Evolutionary conservation across 805 yeast genomes (phyloP).

Genomic region (Nakazawaea populi): DNA sequence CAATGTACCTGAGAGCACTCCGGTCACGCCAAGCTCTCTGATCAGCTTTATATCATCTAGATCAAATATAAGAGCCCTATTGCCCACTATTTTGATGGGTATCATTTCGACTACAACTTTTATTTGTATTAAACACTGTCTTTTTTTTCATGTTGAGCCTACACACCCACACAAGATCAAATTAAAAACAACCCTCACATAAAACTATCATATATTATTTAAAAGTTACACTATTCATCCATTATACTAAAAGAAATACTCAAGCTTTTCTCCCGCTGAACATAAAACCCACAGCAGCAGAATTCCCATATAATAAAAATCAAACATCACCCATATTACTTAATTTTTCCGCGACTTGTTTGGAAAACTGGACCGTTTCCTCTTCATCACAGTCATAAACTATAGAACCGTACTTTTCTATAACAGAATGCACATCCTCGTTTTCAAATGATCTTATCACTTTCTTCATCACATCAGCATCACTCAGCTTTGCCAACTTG

Average conservation of each 20-base stretch:
- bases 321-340: background rate
- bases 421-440: background rate
- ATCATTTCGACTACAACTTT: constrained; percentile 8
- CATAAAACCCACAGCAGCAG: background rate
- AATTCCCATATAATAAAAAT: no score
- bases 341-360: constrained; percentile 3
- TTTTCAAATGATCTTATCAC: constrained; percentile 5
- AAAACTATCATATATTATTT: no score
- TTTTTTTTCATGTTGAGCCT: no score
- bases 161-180: no score
- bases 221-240: no score
- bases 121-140: background rate
- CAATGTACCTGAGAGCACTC: constrained; percentile 76
- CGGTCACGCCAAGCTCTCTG: constrained; percentile 62
- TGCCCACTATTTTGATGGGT: constrained; percentile 32
- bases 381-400: constrained; percentile 3
- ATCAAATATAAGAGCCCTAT: constrained; percentile 52
- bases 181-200: no score
- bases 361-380: background rate
- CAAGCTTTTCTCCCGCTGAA: no score
- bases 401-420: background rate
- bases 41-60: constrained; percentile 46
- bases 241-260: no score
- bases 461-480: constrained; percentile 1
- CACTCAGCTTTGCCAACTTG: background rate